A percentile compares a stretch with the other conserved stretches of the same genome.
phyloP scores from a whole-genome alignment of 139 green algal genomes.

The Gonium pectorale region DNA sequence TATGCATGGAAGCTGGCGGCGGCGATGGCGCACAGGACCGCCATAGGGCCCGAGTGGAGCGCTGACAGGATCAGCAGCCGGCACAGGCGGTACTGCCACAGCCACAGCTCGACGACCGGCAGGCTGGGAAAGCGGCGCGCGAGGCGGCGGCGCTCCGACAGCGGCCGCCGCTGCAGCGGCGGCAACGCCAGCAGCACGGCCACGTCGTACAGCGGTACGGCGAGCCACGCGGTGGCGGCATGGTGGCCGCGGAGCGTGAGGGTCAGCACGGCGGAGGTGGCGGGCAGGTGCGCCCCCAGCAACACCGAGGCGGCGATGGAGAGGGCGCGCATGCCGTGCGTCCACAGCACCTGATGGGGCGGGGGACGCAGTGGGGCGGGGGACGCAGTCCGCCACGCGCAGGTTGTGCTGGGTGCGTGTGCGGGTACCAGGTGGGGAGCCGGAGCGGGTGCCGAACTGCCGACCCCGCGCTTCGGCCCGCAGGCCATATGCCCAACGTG shows the following conservation, averaged over 20 bases:
- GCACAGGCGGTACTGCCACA: conserved; percentile 29
- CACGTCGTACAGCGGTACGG: conserved; percentile 28
- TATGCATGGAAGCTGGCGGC: too few species aligned
- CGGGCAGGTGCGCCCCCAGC: conserved; percentile 5
- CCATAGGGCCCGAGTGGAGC: background rate
- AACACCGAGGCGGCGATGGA: background rate
- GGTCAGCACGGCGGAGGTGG: background rate
- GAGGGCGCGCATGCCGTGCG: background rate
- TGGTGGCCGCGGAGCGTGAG: conserved; percentile 15
- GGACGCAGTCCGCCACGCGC: too few species aligned
- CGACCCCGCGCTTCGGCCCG: too few species aligned
- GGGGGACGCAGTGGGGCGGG: background rate
- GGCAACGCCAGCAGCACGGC: background rate
- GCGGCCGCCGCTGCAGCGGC: conserved; percentile 13
- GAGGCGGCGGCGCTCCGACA: background rate
- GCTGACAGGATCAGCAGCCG: background rate
- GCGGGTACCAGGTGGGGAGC: too few species aligned
- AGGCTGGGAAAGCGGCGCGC: background rate
- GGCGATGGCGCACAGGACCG: background rate
- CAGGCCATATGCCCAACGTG: too few species aligned
- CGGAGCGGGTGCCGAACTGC: too few species aligned
- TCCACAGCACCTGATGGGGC: conserved; percentile 6
- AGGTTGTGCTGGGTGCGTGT: too few species aligned
- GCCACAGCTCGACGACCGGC: conserved; percentile 5
- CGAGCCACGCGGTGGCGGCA: conserved; percentile 12